Evolutionary conservation across 2,329 filamentous ascomycete species (phyloP), one percentile per base, ranked within the genome.

Genomic region (Talaromyces sp.): DNA sequence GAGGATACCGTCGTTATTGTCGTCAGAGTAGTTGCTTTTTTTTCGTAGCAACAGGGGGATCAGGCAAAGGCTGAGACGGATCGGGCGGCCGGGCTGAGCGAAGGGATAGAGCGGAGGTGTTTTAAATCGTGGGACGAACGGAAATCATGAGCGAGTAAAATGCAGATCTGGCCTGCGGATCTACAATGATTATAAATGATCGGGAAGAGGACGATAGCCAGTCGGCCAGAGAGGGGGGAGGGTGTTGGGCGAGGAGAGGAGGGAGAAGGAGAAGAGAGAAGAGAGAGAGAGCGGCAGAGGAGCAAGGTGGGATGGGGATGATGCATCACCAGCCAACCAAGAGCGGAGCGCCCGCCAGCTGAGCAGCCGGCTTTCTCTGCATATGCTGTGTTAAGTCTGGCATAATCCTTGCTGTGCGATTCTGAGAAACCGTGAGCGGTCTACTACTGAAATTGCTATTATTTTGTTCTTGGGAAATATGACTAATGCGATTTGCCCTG

Each of bases 281-380:
- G 47, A 36, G 31, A 4, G 28, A 33, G 31, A 55, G 36, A 14
- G 36, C 40, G 34, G 23, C 42, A 53, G 52, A 34, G 55, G n/a
- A 44, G 60, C 56, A 62, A 62, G 56, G 61, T 62, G 61, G 61
- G 61, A 62, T 62, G 61, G 60, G 60, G 61, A 62, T 59, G 52
- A 40, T 62, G 55, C 55, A 54, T 33, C 52, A 31, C 51, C 57
- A 58, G 44, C 61, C 61, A 62, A 62, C 61, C 61, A 62, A 14
- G 31, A 36, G 27, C 56, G 44, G 44, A 56, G 36, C 8, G 18
- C 30, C 58, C 16, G 59, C 55, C 59, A 61, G 59, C 59, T 57
- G 59, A 53, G 18, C 50, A 53, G 50, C 50, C 27, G 27, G 50
- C 9, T 28, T 28, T 8, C 44, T 51, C 10, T 28, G 18, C 27